Percentiles rank a stretch among this genome's conserved stretches.
Conservation (phyloP, 345 rosid genomes). For the Lumnitzera littorea region DNA sequence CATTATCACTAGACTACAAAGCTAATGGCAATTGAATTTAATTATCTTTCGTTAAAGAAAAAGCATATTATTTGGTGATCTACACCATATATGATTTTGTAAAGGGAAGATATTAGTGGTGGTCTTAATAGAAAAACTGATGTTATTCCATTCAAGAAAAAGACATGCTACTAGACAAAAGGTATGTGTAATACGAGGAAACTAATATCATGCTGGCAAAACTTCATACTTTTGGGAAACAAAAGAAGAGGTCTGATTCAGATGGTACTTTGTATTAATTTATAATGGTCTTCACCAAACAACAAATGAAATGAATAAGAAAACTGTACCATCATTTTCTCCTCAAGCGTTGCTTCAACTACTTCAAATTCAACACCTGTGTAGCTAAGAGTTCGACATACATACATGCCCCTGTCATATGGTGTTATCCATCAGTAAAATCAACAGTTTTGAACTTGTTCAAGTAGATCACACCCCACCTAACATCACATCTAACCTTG, state of each 20-base stretch:
- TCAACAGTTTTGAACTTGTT: not conserved
- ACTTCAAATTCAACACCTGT: constrained; percentile 89
- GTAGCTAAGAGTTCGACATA: constrained; percentile 98
- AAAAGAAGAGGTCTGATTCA: no score
- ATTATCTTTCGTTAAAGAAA: no score
- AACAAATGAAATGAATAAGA: constrained; percentile 3
- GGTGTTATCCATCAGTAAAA: not conserved
- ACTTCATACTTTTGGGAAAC: no score
- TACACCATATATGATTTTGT: no score
- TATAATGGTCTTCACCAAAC: not conserved
- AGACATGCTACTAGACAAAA: no score
- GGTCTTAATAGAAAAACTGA: no score
- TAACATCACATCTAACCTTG: constrained; percentile 45
- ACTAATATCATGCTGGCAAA: not conserved
- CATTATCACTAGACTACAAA: no score
- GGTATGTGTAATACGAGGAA: not conserved
- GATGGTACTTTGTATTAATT: no score
- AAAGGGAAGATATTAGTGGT: no score
- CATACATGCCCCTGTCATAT: constrained; percentile 84
- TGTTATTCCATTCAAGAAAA: no score
- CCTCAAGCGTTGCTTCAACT: constrained; percentile 87
- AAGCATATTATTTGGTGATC: no score
- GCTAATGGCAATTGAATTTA: no score
- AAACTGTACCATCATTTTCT: constrained; percentile 72
- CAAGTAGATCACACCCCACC: not conserved